phyloP scores from a whole-genome alignment of 2,329 filamentous ascomycete genomes.

The Alternaria panax region DNA sequence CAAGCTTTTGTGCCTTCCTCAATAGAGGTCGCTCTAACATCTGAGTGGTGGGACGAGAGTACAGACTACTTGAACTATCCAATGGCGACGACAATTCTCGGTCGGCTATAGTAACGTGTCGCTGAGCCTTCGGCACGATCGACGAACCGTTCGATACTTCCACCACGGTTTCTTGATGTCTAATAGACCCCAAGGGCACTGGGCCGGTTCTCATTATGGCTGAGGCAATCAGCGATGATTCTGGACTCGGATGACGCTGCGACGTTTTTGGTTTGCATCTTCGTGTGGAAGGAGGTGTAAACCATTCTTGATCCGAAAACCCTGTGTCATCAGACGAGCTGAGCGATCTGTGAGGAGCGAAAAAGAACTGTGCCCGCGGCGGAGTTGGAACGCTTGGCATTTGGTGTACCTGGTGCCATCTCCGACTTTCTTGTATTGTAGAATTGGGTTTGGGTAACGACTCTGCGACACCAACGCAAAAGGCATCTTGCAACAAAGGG shows the following conservation, averaged over 20 bases:
- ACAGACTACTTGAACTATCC: not conserved
- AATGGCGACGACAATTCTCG: not conserved
- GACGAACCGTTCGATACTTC: not conserved
- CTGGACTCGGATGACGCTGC: not conserved
- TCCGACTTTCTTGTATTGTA: conserved; percentile 1
- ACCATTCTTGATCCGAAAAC: conserved; percentile 20
- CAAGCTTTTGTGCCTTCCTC: not conserved
- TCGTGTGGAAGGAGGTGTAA: conserved; percentile 23
- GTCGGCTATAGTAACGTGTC: not conserved
- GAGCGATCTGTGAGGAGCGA: not conserved
- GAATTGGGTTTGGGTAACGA: not conserved
- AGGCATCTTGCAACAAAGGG: not conserved
- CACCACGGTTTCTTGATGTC: not conserved
- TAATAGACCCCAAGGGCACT: not conserved
- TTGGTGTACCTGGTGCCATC: conserved; percentile 5
- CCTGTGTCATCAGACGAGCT: conserved; percentile 6
- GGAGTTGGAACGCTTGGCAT: not conserved
- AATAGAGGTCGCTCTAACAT: not conserved
- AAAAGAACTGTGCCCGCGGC: not conserved
- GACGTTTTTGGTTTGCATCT: conserved; percentile 6
- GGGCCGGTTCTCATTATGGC: not conserved
- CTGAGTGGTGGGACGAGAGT: not conserved
- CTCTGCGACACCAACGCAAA: not conserved
- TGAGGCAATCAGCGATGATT: not conserved
- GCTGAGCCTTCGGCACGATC: not conserved